Evolutionary conservation across 2,329 filamentous ascomycete genomes (phyloP), one percentile per base, ranked within the genome.

Genomic region (Xylaria multiplex): DNA sequence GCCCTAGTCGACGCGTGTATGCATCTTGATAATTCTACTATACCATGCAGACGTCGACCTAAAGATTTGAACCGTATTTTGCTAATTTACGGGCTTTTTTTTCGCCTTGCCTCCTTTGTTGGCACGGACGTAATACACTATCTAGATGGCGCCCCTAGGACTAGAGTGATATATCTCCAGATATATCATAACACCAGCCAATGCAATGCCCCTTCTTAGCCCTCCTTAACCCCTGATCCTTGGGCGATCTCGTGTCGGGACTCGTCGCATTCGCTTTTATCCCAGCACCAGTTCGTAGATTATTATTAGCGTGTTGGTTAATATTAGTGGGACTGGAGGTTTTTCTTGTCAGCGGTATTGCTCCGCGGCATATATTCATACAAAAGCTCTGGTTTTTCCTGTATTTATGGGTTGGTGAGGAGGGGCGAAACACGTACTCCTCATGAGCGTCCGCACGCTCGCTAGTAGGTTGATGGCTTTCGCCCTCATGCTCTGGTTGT

Each of bases 381-480:
- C 27, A 27, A 5, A 27, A 27, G 27, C 5, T 27, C 5, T 27
- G 27, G 37, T 40, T 40, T 11, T 14, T 3, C 13, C 37, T 40
- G 4, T 0, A 13, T 40, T 1, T 2, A 16, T 24, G 13, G n/a
- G 16, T 37, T 27, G 35, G 35, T 32, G 14, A 16, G 22, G 30
- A 59, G n/a, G 43, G 45, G 42, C 1, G 14, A 16, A 27, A 8
- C 48, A 87, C 90, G 66, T 86, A 97, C 94, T 93, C 83, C 95
- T 88, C 93, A 97, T 97, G 61, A 98, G 83, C 64, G 93, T 97
- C 79, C 95, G 86, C 72, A 97, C 91, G 75, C 92, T 96, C 42
- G 92, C 92, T 71, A 98, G 96, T 75, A 98, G 81, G 78, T 97
- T 93, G 74, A 97, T 90, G 48, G 94, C 85, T 79, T 96, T 96